Conservation (phyloP, 2,329 filamentous ascomycete genomes). For the Byssothecium circinans region DNA sequence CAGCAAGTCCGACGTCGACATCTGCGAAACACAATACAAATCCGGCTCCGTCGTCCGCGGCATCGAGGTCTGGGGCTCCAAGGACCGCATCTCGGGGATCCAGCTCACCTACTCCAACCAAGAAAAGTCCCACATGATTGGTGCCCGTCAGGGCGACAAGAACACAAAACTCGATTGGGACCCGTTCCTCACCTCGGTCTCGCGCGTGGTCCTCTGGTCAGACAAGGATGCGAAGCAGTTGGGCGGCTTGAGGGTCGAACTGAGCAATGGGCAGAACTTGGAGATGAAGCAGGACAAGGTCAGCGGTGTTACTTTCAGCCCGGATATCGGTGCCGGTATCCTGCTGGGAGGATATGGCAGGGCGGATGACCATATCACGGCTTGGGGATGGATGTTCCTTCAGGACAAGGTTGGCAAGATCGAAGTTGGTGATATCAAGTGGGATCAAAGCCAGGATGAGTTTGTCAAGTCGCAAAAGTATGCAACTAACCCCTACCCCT, state of each 20-base stretch:
- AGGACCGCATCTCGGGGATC: conserved; percentile 2
- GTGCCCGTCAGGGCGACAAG: background rate
- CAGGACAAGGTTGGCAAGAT: conserved; percentile 6
- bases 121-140: conserved; percentile 2
- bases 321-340: conserved; percentile 2
- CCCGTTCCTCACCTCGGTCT: background rate
- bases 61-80: conserved; percentile 8
- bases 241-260: conserved; percentile 1
- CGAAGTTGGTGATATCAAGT: conserved; percentile 5
- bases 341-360: conserved; percentile 5
- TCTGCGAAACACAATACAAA: conserved; percentile 6
- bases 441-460: conserved; percentile 1
- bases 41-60: background rate
- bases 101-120: conserved; percentile 3
- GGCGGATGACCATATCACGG: conserved; percentile 5
- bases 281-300: conserved; percentile 4
- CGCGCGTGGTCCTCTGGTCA: conserved; percentile 1
- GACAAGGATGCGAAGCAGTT: conserved; percentile 4
- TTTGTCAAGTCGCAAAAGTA: conserved; percentile 3
- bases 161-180: conserved; percentile 7
- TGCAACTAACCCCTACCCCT: background rate
- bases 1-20: conserved; percentile 2
- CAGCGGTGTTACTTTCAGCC: background rate
- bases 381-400: conserved; percentile 10
- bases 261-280: conserved; percentile 3